Percentiles rank a stretch among this genome's conserved stretches.
Evolutionary conservation across 345 rosid species (phyloP).

Genomic region (Isatis tinctoria): DNA sequence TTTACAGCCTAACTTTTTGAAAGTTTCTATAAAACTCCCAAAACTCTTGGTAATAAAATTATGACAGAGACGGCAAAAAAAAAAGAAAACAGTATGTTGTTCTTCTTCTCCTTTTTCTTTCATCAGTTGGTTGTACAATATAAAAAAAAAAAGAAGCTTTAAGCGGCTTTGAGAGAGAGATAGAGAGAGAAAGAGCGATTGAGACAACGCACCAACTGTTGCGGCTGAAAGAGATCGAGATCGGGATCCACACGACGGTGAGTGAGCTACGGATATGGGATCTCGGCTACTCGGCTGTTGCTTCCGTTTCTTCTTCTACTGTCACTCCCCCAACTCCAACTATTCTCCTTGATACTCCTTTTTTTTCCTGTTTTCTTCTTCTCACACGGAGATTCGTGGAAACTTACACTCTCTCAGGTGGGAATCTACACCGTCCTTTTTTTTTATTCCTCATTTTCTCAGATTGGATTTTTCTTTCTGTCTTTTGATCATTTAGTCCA

Average conservation of each 20-base stretch:
- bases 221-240: slow-evolving; percentile 25
- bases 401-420: slow-evolving; percentile 21
- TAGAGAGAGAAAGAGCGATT: slow-evolving; percentile 10
- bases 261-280: slow-evolving; percentile 34
- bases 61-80: background rate
- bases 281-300: slow-evolving; percentile 19
- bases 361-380: background rate
- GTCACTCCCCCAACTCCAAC: slow-evolving; percentile 26
- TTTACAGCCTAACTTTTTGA: background rate
- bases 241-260: slow-evolving; percentile 30
- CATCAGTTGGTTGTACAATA: slow-evolving; percentile 8
- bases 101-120: slow-evolving; percentile 15
- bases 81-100: slow-evolving; percentile 3
- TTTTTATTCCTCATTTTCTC: background rate
- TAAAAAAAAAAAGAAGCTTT: background rate
- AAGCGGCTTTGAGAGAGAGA: slow-evolving; percentile 10
- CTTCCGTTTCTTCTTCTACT: slow-evolving; percentile 30
- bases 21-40: background rate
- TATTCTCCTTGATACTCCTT: slow-evolving; percentile 15
- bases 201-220: slow-evolving; percentile 26
- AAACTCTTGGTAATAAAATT: slow-evolving; percentile 14
- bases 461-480: background rate
- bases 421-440: background rate
- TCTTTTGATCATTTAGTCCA: background rate
- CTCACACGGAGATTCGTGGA: background rate